Percentiles rank a stretch among this genome's conserved stretches.
These are phyloP conservation scores for Podila minutissima DNA, from an alignment of 192 early-diverging fungal genomes.

Conservation along the genomic window DNA sequence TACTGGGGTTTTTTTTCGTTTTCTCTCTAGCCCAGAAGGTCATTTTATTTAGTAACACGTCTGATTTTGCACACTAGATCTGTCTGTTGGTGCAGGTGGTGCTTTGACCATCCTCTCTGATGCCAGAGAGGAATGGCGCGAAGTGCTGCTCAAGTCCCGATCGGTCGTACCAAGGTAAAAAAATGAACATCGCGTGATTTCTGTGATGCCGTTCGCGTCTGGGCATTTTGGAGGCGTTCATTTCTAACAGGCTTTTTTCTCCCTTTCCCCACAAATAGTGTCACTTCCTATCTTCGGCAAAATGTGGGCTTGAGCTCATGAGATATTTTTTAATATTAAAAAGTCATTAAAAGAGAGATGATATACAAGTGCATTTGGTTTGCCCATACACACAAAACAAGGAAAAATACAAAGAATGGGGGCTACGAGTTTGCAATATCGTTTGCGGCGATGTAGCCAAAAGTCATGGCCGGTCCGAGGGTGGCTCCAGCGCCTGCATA, in stretches of 20 bases:
- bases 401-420: not conserved
- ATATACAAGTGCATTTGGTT: too few relatives aligned
- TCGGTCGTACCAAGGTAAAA: constrained; percentile 61
- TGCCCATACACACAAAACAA: too few relatives aligned
- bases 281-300: too few relatives aligned
- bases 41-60: not conserved
- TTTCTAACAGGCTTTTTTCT: too few relatives aligned
- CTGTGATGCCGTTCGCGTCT: too few relatives aligned
- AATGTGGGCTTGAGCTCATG: too few relatives aligned
- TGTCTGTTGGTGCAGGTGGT: constrained; percentile 92
- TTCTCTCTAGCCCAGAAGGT: not conserved
- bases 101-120: constrained; percentile 92
- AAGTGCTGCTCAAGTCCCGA: constrained; percentile 83
- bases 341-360: too few relatives aligned
- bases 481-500: constrained; percentile 22
- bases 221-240: too few relatives aligned
- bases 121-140: constrained; percentile 86
- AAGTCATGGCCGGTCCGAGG: constrained; percentile 18
- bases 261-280: too few relatives aligned
- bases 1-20: not conserved
- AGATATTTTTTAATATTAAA: too few relatives aligned
- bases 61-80: constrained; percentile 34
- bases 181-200: not conserved
- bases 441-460: constrained; percentile 18
- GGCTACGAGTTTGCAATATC: not conserved